These are phyloP conservation scores for Stephanocyclus meneghinianus DNA, from an alignment of 352 stramenopile species.

Conservation along the genomic window DNA sequence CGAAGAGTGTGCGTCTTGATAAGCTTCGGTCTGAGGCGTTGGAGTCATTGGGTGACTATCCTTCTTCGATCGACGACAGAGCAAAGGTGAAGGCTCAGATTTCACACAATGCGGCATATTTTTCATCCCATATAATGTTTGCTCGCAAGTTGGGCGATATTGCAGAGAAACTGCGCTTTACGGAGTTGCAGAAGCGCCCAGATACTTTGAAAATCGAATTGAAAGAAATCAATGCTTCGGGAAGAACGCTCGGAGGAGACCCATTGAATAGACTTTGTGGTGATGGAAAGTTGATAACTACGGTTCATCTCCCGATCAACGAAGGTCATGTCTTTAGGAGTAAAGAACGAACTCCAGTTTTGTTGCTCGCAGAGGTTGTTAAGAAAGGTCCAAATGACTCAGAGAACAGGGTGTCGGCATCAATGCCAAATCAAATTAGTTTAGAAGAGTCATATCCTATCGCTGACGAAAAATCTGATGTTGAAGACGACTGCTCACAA, in stretches of 20 bases:
- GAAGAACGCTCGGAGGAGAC: constrained; percentile 72
- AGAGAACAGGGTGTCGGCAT: constrained; percentile 3
- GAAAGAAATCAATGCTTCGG: constrained; percentile 69
- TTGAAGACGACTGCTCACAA: neutral
- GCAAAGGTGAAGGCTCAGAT: constrained; percentile 56
- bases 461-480: constrained; percentile 1
- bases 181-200: constrained; percentile 53
- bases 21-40: constrained; percentile 56
- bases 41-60: constrained; percentile 33
- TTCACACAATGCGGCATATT: constrained; percentile 79
- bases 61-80: constrained; percentile 31
- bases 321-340: constrained; percentile 83
- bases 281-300: constrained; percentile 44
- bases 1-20: constrained; percentile 64
- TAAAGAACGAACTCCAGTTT: constrained; percentile 80
- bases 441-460: neutral
- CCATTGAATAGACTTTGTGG: constrained; percentile 63
- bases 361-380: constrained; percentile 71
- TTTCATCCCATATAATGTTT: constrained; percentile 77
- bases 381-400: constrained; percentile 40
- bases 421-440: neutral
- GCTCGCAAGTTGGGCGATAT: constrained; percentile 75
- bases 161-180: constrained; percentile 74
- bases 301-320: constrained; percentile 68
- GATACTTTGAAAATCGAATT: constrained; percentile 58